These are phyloP conservation scores for Solanum tarapatanum DNA, from an alignment of 257 asterid genomes.

Conservation along the genomic window DNA sequence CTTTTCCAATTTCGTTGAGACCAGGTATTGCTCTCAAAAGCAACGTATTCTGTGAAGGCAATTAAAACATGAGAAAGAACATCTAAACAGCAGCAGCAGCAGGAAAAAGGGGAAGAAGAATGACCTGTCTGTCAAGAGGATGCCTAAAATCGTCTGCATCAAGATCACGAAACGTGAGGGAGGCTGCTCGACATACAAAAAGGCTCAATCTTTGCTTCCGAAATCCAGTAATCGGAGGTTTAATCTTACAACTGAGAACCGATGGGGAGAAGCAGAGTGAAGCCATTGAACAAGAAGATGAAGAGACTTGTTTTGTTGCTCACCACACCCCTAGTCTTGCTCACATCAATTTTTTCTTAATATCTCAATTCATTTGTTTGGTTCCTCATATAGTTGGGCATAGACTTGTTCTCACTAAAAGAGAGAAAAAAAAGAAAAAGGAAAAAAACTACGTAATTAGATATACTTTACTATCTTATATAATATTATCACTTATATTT, in stretches of 20 bases:
- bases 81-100: neutral
- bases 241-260: neutral
- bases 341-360: neutral
- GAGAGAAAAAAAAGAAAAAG: no score
- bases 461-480: no score
- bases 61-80: neutral
- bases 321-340: neutral
- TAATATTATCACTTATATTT: no score
- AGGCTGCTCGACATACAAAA: constrained; percentile 39
- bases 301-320: neutral
- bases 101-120: neutral
- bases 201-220: neutral
- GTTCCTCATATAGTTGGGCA: neutral
- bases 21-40: constrained; percentile 92
- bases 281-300: neutral
- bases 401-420: neutral
- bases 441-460: no score
- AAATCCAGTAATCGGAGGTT: constrained; percentile 9
- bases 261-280: neutral
- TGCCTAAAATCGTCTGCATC: constrained; percentile 94
- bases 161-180: constrained; percentile 46
- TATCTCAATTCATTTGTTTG: neutral
- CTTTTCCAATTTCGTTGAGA: constrained; percentile 68
- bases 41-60: constrained; percentile 58
- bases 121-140: constrained; percentile 90